phyloP scores from a whole-genome alignment of 768 basidiomycete species.

The Boletus rex-veris region DNA sequence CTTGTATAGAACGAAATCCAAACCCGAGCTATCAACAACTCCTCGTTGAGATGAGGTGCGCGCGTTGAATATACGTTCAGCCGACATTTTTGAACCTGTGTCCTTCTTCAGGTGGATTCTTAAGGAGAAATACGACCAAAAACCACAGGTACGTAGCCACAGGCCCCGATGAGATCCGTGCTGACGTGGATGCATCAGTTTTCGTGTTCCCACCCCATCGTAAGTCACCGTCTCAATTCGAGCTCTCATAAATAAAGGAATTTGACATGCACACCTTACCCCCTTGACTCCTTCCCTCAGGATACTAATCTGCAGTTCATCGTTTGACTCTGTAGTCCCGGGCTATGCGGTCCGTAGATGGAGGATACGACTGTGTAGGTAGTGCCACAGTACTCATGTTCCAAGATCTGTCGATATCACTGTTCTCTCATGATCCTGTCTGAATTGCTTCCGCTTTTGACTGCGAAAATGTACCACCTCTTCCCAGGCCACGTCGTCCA shows the following conservation, averaged over 20 bases:
- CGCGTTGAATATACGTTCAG: not conserved
- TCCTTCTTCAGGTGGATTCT: slow-evolving; percentile 36
- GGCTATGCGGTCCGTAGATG: not conserved
- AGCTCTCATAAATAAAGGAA: not conserved
- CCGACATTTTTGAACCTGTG: not conserved
- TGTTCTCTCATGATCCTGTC: not conserved
- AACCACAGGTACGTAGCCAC: slow-evolving; percentile 42
- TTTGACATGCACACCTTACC: not conserved
- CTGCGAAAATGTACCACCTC: no score
- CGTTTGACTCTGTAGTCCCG: slow-evolving; percentile 11
- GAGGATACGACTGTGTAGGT: not conserved
- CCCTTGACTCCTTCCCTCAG: slow-evolving; percentile 5
- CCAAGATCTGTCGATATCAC: no score
- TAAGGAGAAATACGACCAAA: slow-evolving; percentile 49
- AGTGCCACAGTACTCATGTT: no score
- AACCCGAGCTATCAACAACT: slow-evolving; percentile 53
- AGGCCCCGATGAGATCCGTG: not conserved
- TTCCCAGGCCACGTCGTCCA: not conserved
- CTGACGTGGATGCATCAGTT: slow-evolving; percentile 29
- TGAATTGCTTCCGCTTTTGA: not conserved
- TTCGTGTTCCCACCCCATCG: slow-evolving; percentile 42
- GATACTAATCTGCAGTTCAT: slow-evolving; percentile 32
- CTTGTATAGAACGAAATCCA: slow-evolving; percentile 38
- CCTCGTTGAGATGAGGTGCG: slow-evolving; percentile 43
- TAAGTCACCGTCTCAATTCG: slow-evolving; percentile 21